Base-by-base conservation (phyloP, 306 rosid genomes). In the Casuarina glauca region DNA sequence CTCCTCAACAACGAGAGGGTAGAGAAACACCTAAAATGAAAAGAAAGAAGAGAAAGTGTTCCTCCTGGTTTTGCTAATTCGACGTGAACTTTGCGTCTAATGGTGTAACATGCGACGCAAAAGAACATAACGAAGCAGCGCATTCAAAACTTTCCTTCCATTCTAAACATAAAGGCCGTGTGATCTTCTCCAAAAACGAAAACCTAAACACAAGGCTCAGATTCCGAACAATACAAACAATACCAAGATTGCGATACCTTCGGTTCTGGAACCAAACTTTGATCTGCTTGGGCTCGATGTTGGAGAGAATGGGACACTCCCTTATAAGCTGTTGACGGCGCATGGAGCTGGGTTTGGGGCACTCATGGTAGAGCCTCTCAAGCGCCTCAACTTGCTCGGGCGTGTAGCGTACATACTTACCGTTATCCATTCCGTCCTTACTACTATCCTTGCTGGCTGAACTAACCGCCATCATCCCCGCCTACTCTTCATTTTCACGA, bases 231-330 rank as follows among this genome's bases (percentile, higher is more conserved):
- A 11, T 1, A 70, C 20, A 26, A 35, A 35, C 3, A 4, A 58
- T 19, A 5, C 42, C 16, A 4, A 10, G 48, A 49, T 61, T 13
- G 6, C 4, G 42, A 38, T 69, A 94, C 98, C 99, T 91, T 74
- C 99, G 84, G 75, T 95, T 95, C 72, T 95, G 99, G 76, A 95
- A 95, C 99, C 99, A 95, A 80, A 95, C 99, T 78, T 95, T 95
- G 97, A 95, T 89, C 97, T 95, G 99, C 72, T 93, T 95, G 8
- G 97, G 93, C 76, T 95, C 99, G 76, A 95, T 95, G 80, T 95
- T 82, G 76, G 97, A 93, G 80, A 95, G 99, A 82, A 95, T 95
- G 45, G 99, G 96, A 55, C 99, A 95, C 58, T 95, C 99, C 70
- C 99, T 86, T 49, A 95, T 93, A 48, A 95, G 94, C 77, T 95